phyloP scores from a whole-genome alignment of 2,329 filamentous ascomycete genomes.

The Xylariaceae sp. region DNA sequence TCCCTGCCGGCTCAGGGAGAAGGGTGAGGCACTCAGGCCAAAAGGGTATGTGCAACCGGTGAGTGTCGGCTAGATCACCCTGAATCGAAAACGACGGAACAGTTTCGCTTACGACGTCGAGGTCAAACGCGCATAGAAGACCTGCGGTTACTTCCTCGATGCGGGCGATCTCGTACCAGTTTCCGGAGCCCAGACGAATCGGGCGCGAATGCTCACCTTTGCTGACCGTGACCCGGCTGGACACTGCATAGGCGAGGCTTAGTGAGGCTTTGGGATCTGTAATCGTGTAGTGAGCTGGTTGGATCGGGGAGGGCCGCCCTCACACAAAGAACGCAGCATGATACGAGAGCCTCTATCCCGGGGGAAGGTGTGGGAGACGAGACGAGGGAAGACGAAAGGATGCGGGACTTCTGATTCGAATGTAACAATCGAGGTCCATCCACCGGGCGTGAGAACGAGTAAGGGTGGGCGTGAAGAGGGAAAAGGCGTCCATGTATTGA shows the following conservation, averaged over 20 bases:
- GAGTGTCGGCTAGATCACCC: background rate
- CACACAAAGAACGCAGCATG: constrained; percentile 13
- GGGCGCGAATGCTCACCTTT: background rate
- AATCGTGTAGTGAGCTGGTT: constrained; percentile 20
- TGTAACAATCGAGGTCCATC: constrained; percentile 7
- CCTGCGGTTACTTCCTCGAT: background rate
- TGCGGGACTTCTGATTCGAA: constrained; percentile 1
- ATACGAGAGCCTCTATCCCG: constrained; percentile 12
- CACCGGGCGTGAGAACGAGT: background rate
- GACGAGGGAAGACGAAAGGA: background rate
- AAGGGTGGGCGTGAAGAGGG: background rate
- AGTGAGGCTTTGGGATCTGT: constrained; percentile 15
- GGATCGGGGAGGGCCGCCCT: constrained; percentile 9
- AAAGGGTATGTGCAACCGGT: constrained; percentile 2
- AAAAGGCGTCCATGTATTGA: background rate
- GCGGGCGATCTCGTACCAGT: background rate
- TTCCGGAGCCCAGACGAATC: background rate
- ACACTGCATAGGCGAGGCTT: constrained; percentile 12
- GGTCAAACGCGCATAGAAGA: background rate
- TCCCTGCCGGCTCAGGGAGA: background rate
- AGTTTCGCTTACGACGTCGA: background rate
- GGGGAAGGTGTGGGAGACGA: background rate
- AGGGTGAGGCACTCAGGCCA: background rate
- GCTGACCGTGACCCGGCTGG: constrained; percentile 2
- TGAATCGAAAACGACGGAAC: background rate